Evolutionary conservation across 192 early-diverging fungal genomes (phyloP), one percentile per base, ranked within the genome.

Genomic region (Umbelopsis vinacea): DNA sequence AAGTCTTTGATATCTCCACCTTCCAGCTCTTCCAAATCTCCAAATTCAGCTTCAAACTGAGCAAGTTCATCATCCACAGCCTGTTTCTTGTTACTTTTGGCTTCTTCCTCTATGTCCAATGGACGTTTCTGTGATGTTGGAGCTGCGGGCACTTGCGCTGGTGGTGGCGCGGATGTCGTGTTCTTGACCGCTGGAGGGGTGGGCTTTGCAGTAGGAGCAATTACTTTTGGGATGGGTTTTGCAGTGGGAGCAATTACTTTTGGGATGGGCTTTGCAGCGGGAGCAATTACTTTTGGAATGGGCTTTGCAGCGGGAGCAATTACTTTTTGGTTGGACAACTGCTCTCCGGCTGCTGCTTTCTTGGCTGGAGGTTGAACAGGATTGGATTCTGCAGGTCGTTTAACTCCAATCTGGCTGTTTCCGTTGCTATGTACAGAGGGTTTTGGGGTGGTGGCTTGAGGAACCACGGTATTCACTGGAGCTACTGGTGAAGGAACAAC

Each of bases 11-110:
- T 63, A 63, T 63, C 57, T 5, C 57, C 57, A 6, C 57, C 57
- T 63, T 63, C 57, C 26, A 63, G 15, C 10, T 63, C 57, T n/a
- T 35, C 33, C 57, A 63, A 37, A 4, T 63, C 57, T 17, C 57
- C 57, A 17, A 63, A 63, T 63, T 63, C 57, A 35, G 57, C 57
- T 63, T 63, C 57, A 17, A 63, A 63, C 4, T 63, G 57, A 1
- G 57, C 57, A 2, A 63, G 19, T 35, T 63, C 57, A 63, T 63
- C 57, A 63, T 37, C 55, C 14, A 35, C 15, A 35, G 55, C 57
- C 19, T 22, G 57, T 26, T 63, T 63, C 33, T 63, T 63, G 33
- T 63, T 63, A 37, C 57, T 63, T 4, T 15, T 14, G 15, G 33
- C 29, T 17, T 63, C 33, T 35, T 63, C 57, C 17, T 26, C 6